Percentiles rank a stretch among this genome's conserved stretches.
Evolutionary conservation across 2,329 filamentous ascomycete genomes (phyloP).

Genomic region (Botrytis fabae): DNA sequence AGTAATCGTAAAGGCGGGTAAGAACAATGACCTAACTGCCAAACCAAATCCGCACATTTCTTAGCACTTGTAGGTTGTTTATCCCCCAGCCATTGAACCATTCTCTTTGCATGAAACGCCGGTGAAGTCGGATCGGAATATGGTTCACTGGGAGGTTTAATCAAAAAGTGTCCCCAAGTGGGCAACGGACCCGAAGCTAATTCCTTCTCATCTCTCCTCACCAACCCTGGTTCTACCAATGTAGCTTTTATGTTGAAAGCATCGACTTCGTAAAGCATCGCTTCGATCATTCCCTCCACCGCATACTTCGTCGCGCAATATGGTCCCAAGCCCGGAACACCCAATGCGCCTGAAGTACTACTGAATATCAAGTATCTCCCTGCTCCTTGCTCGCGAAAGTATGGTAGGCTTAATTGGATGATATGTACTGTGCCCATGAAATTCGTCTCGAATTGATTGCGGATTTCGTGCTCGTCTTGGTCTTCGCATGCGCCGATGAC

Average conservation of each 20-base stretch:
- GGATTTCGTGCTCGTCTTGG: conserved; percentile 91
- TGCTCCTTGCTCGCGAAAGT: conserved; percentile 73
- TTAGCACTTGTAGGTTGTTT: conserved; percentile 89
- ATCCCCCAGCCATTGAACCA: conserved; percentile 93
- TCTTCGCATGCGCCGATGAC: conserved; percentile 96
- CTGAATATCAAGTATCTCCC: conserved; percentile 95
- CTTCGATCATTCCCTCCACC: conserved; percentile 91
- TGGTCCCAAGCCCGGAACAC: conserved; percentile 86
- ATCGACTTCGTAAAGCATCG: conserved; percentile 94
- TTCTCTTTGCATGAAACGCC: conserved; percentile 82
- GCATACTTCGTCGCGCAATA: conserved; percentile 98
- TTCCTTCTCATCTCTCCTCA: conserved; percentile 79
- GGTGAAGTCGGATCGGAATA: conserved; percentile 79
- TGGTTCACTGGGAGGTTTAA: conserved; percentile 80
- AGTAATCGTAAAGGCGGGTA: conserved; percentile 85
- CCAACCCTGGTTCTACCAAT: conserved; percentile 85
- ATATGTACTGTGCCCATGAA: conserved; percentile 96
- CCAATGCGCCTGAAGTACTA: conserved; percentile 87
- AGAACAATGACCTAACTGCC: conserved; percentile 93
- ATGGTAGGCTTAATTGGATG: conserved; percentile 81
- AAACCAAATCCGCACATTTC: conserved; percentile 89
- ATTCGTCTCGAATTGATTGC: conserved; percentile 96
- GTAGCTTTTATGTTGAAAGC: conserved; percentile 91
- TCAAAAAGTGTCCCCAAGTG: conserved; percentile 87
- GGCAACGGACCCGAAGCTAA: conserved; percentile 57